phyloP scores from a whole-genome alignment of 306 rosid genomes.

The Vigna radiata region DNA sequence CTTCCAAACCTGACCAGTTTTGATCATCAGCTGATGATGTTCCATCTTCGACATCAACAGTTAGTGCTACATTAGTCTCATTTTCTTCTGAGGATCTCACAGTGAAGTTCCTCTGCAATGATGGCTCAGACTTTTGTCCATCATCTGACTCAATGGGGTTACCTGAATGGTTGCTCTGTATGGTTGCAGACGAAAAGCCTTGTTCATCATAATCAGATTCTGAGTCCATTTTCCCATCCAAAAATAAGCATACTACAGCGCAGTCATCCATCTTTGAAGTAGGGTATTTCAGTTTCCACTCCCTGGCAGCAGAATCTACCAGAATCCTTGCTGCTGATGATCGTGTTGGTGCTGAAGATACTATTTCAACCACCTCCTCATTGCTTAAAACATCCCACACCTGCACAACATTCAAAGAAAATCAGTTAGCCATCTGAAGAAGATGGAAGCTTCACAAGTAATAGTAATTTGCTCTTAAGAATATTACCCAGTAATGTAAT shows the following conservation, averaged over 20 bases:
- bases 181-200: slow-evolving; percentile 87
- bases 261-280: slow-evolving; percentile 99
- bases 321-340: slow-evolving; percentile 84
- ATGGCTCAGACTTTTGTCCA: slow-evolving; percentile 84
- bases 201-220: slow-evolving; percentile 93
- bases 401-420: slow-evolving; percentile 47
- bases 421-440: slow-evolving; percentile 4
- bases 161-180: slow-evolving; percentile 86
- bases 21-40: slow-evolving; percentile 76
- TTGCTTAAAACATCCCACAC: slow-evolving; percentile 99
- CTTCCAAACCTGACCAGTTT: slow-evolving; percentile 96
- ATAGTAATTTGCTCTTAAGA: background rate
- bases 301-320: slow-evolving; percentile 92
- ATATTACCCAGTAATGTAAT: background rate
- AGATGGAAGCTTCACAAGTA: background rate
- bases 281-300: slow-evolving; percentile 97
- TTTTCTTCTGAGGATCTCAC: slow-evolving; percentile 86
- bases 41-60: slow-evolving; percentile 59
- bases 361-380: slow-evolving; percentile 96
- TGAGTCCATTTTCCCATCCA: slow-evolving; percentile 96
- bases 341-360: slow-evolving; percentile 75
- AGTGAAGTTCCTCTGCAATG: slow-evolving; percentile 77
- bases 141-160: slow-evolving; percentile 85
- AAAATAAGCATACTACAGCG: slow-evolving; percentile 90
- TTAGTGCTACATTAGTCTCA: slow-evolving; percentile 53